Percentiles rank a stretch among this genome's conserved stretches.
Conservation (phyloP, 768 basidiomycete species). For the Lactifluus pinguis region DNA sequence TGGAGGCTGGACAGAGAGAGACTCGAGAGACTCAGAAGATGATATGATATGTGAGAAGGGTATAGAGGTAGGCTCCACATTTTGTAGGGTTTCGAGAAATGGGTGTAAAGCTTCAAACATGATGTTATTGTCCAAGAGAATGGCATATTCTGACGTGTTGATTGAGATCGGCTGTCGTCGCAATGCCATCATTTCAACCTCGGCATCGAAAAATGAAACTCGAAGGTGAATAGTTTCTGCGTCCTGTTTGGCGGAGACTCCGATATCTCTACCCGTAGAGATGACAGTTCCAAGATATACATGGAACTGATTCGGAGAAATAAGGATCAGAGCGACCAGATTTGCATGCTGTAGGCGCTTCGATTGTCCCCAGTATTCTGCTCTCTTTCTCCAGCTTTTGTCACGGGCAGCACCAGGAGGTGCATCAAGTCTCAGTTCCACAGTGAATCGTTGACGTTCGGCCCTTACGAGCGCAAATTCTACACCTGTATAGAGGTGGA, state of each 20-base stretch:
- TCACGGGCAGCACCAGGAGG: constrained; percentile 50
- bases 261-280: constrained; percentile 36
- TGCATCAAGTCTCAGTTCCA: constrained; percentile 37
- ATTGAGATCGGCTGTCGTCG: constrained; percentile 28
- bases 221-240: constrained; percentile 34
- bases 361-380: constrained; percentile 51
- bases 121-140: constrained; percentile 15
- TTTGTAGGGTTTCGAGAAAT: constrained; percentile 6
- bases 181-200: constrained; percentile 39
- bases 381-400: constrained; percentile 30
- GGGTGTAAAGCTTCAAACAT: constrained; percentile 4
- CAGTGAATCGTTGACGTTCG: constrained; percentile 41
- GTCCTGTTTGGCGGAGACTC: constrained; percentile 31
- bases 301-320: constrained; percentile 19
- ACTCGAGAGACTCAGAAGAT: background rate
- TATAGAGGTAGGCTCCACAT: constrained; percentile 2
- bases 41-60: constrained; percentile 7
- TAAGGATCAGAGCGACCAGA: constrained; percentile 48
- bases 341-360: constrained; percentile 52
- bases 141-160: background rate
- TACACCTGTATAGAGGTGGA: constrained; percentile 52
- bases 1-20: background rate
- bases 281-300: constrained; percentile 48
- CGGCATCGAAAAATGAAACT: constrained; percentile 54
- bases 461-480: constrained; percentile 37